Conservation (phyloP, 495 filamentous ascomycete species). For the Elaphomyces granulatus region DNA sequence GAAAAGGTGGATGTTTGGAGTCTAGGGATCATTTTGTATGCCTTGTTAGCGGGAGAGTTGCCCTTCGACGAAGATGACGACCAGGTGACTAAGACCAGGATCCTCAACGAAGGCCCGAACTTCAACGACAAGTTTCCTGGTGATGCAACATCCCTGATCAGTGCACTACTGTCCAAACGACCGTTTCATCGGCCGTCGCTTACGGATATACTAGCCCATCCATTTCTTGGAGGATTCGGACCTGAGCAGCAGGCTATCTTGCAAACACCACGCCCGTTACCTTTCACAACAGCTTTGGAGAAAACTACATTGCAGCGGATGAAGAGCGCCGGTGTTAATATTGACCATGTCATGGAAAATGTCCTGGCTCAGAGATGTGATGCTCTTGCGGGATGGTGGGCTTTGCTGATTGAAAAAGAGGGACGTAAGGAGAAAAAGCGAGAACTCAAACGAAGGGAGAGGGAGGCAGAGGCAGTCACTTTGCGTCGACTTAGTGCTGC, state of each 20-base stretch:
- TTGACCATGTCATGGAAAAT: slow-evolving; percentile 86
- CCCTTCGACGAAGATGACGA: slow-evolving; percentile 95
- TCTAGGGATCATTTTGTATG: slow-evolving; percentile 89
- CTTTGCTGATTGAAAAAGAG: slow-evolving; percentile 87
- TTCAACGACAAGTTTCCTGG: slow-evolving; percentile 68
- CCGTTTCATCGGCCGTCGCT: slow-evolving; percentile 71
- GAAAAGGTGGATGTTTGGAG: slow-evolving; percentile 99
- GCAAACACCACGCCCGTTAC: slow-evolving; percentile 65
- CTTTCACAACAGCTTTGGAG: slow-evolving; percentile 79
- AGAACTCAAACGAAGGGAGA: slow-evolving; percentile 74
- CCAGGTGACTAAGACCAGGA: slow-evolving; percentile 66
- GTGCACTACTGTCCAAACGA: slow-evolving; percentile 69
- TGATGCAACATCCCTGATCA: slow-evolving; percentile 63
- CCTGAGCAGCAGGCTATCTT: slow-evolving; percentile 83
- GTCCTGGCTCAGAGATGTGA: slow-evolving; percentile 85
- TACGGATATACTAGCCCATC: slow-evolving; percentile 76
- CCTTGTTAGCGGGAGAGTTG: slow-evolving; percentile 79
- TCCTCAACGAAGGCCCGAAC: slow-evolving; percentile 67
- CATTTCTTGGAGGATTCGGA: slow-evolving; percentile 80
- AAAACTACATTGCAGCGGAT: slow-evolving; percentile 86
- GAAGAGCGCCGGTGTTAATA: slow-evolving; percentile 88
- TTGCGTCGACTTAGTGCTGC: slow-evolving; percentile 72
- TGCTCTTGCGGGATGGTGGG: slow-evolving; percentile 90
- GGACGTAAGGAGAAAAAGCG: slow-evolving; percentile 73
- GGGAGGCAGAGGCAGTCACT: slow-evolving; percentile 65